These are phyloP conservation scores for Cucurbita argyrosperma DNA, from an alignment of 306 rosid species.

Conservation along the genomic window DNA sequence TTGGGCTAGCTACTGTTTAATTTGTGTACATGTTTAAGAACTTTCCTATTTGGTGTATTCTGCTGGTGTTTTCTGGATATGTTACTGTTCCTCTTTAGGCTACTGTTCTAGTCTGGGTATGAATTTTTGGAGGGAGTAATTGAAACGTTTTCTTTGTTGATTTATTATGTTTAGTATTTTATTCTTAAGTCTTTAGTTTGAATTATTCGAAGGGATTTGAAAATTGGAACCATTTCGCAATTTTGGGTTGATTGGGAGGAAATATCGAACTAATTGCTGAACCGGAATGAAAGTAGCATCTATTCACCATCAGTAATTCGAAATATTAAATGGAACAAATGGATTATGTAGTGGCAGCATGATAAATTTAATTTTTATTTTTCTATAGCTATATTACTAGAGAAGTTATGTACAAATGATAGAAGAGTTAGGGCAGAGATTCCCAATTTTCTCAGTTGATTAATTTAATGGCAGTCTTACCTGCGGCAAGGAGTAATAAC, in stretches of 20 bases:
- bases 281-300: not conserved
- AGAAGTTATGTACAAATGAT: not conserved
- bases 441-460: not conserved
- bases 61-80: not conserved
- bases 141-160: not conserved
- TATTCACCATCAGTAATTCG: not conserved
- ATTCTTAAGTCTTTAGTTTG: not conserved
- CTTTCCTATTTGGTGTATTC: not conserved
- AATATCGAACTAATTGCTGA: not conserved
- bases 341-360: not conserved
- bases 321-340: not conserved
- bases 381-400: too few relatives aligned
- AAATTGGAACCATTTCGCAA: not conserved
- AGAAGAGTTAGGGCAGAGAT: not conserved
- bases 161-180: not conserved
- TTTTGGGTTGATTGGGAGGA: not conserved
- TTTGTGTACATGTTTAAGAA: not conserved
- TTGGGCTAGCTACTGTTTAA: not conserved
- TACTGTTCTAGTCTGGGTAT: not conserved
- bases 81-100: not conserved
- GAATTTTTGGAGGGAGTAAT: not conserved
- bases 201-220: not conserved
- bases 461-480: constrained; percentile 23
- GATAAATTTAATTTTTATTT: not conserved
- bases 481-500: constrained; percentile 20